Base-by-base conservation (phyloP, 2,329 filamentous ascomycete species). In the Ploettnerulaceae sp. region DNA sequence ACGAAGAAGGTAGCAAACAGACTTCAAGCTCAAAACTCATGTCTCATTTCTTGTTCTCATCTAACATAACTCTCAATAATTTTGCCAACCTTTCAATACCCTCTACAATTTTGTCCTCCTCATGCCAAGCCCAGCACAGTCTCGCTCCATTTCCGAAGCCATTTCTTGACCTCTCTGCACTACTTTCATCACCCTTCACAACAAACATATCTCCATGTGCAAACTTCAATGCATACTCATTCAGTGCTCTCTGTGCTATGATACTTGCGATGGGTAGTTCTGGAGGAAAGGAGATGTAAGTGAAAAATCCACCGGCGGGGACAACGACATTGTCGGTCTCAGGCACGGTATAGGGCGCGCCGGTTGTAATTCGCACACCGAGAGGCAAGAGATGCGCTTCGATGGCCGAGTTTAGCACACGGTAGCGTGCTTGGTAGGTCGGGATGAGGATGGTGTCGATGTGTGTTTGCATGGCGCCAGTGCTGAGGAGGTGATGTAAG, bases 231-330 rank as follows among this genome's bases (percentile, higher is more conserved):
- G 74, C 72, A 53, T 78, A 71, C 22, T 77, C 72, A n/a, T 69
- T 66, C 12, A 22, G 29, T 18, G 52, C 50, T 41, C 24, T 29
- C 20, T 52, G 42, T 53, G 72, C 66, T n/a, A 76, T 34, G 65
- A 64, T 53, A 66, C 61, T 70, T 3, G 44, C 35, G 2, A 20
- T 38, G 5, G 26, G 36, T 53, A 52, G 3, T 17, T 54, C 51
- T 2, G 36, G 18, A 17, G 81, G 81, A 11, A 85, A 63, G 4
- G 67, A 66, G 7, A 84, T 64, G 77, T 79, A 85, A 41, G 83
- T 69, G 62, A 85, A 86, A 60, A 82, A 85, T 0, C 82, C 81
- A 2, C 81, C 81, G 0, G 74, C 73, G 9, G 35, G 39, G 3
- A 39, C 22, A n/a, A 51, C 22, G 4, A 36, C 34, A 11, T 46